Conservation (phyloP, 306 rosid genomes). For the Cucumis melo region DNA sequence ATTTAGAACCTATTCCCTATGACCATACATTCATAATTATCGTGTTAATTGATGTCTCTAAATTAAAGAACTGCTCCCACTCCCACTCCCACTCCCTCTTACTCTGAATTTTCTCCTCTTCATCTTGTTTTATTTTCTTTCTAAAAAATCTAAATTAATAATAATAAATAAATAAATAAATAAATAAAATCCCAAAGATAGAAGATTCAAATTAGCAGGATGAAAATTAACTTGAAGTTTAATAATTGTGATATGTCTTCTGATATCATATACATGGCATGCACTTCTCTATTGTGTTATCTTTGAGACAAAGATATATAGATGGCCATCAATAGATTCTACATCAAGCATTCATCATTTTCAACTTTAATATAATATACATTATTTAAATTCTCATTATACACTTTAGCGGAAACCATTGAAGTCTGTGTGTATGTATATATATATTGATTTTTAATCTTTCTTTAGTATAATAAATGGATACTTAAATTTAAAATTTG, state of each 20-base stretch:
- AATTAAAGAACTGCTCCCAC: background rate
- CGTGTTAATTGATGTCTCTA: background rate
- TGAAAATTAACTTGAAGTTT: background rate
- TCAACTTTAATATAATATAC: background rate
- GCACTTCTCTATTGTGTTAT: constrained; percentile 1
- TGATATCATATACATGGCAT: background rate
- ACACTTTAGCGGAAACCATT: no score
- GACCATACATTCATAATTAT: background rate
- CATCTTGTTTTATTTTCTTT: background rate
- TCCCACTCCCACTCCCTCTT: background rate
- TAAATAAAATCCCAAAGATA: background rate
- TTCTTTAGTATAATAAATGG: no score
- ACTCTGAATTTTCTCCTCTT: background rate
- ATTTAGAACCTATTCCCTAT: background rate
- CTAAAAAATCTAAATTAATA: no score
- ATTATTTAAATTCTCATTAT: background rate
- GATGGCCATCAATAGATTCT: no score
- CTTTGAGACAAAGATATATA: background rate
- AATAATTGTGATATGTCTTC: background rate
- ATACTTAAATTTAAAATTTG: no score
- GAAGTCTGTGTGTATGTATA: no score
- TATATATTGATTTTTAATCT: no score
- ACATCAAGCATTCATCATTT: background rate
- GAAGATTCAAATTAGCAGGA: background rate
- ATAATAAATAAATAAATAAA: no score